Base-by-base conservation (phyloP, 225 moss, liverwort and hornwort genomes). In the Rhytidiadelphus loreus region DNA sequence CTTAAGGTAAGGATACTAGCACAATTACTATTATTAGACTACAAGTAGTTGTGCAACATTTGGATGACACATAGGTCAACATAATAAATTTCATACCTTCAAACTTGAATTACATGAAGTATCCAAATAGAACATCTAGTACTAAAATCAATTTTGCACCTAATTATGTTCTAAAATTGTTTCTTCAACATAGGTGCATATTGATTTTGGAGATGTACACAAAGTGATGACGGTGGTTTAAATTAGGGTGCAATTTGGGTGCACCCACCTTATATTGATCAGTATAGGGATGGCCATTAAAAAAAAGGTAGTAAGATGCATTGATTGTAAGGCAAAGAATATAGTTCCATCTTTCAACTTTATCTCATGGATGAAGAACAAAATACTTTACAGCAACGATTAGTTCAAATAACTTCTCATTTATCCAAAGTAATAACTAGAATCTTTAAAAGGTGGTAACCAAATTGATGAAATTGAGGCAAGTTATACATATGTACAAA, bases 1-100 rank as follows among this genome's bases (percentile, higher is more conserved):
- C 7, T 4, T 12, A n/a, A n/a, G n/a, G n/a, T 1, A 23, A 41
- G 22, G 41, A 5, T 2, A 0, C 5, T 4, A 23, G 14, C 8
- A 16, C 0, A 1, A 2, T 3, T 28, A 15, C 3, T 44, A 46
- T 19, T 30, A 29, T 12, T 11, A 19, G 46, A 46, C 46, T 46
- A 46, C 7, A 46, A 46, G 9, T 46, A 46, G n/a, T n/a, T n/a
- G n/a, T n/a, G 6, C 11, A 9, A 46, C 30, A 30, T 73, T 30
- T 7, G 1, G 4, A 73, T 73, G 32, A 12, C 19, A 53, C 14
- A 16, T 12, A 53, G 14, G 13, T 37, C 20, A 21, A 11, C 6
- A 37, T 11, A 37, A 66, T 66, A 37, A 37, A 37, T 11, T 21
- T 37, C 11, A 11, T 37, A 66, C 37, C 37, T 37, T 66, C 20